Conservation (phyloP, 2,329 filamentous ascomycete species). For the Rosellinia necatrix region DNA sequence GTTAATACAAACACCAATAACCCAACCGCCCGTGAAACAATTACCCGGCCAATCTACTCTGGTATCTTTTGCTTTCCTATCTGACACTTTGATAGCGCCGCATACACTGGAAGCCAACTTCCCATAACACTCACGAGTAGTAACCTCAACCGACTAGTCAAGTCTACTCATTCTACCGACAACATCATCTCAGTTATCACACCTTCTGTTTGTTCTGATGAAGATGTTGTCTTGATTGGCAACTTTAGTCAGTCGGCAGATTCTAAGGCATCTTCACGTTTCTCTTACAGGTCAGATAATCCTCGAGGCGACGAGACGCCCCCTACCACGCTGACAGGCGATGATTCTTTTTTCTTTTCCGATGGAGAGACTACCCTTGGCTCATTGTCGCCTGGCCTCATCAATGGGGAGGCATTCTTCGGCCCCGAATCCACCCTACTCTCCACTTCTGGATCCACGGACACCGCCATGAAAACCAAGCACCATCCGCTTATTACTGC, state of each 20-base stretch:
- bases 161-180: slow-evolving; percentile 1
- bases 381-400: not conserved
- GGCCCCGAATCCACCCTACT: not conserved
- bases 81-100: slow-evolving; percentile 9
- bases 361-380: slow-evolving; percentile 5
- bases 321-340: slow-evolving; percentile 19
- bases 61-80: not conserved
- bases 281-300: slow-evolving; percentile 6
- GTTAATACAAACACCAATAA: not conserved
- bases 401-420: not conserved
- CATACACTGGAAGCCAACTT: not conserved
- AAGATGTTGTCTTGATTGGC: slow-evolving; percentile 18
- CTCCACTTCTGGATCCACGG: not conserved
- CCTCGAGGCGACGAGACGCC: slow-evolving; percentile 10
- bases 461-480: not conserved
- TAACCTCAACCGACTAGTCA: slow-evolving; percentile 17
- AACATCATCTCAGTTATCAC: not conserved
- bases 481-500: not conserved
- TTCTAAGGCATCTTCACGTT: not conserved
- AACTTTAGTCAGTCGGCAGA: not conserved
- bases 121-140: slow-evolving; percentile 19
- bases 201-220: slow-evolving; percentile 16
- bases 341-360: slow-evolving; percentile 15
- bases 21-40: not conserved
- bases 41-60: not conserved